Evolutionary conservation across 441 rosid genomes (phyloP), one percentile per base, ranked within the genome.

Genomic region (Bruguiera hainesii): DNA sequence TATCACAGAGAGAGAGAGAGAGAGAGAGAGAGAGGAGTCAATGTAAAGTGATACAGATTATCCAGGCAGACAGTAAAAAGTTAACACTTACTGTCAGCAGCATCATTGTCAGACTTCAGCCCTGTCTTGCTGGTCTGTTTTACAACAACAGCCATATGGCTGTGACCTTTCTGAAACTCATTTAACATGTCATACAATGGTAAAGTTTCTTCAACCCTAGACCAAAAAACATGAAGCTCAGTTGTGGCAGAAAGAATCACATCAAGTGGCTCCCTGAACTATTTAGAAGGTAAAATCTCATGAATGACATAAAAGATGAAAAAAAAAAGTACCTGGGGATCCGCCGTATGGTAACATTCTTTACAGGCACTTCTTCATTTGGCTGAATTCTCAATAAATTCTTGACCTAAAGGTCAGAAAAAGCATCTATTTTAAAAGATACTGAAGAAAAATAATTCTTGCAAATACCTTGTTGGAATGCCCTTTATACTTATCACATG

Each of bases 341-440:
- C 81, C 81, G 84, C 63, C 97, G 84, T 63, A 95, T 82, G 1
- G 97, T 90, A 64, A 95, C 93, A 73, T 56, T 86, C 82, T 92
- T 92, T 52, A 89, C 90, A 16, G 98, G 95, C 26, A 81, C 78
- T 72, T 86, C 86, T 42, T 92, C 97, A 79, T 90, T 97, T 21
- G 98, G 91, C 56, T 92, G 88, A 71, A 89, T 74, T 57, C 97
- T 86, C 75, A 92, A 80, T 66, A 95, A 76, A 83, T 95, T 95
- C 75, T 92, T 95, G 30, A 78, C 96, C 98, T 91, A 53, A 60
- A 64, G 58, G 56, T 68, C 18, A 13, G 21, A 53, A 42, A n/a
- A 68, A 49, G 35, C 60, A 71, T n/a, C 6, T 1, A 29, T 21
- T 8, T 51, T 18, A 57, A 21, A 66, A 39, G 60, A 72, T 51